These are phyloP conservation scores for Eucalyptus regnans DNA, from an alignment of 345 rosid species.

Conservation along the genomic window DNA sequence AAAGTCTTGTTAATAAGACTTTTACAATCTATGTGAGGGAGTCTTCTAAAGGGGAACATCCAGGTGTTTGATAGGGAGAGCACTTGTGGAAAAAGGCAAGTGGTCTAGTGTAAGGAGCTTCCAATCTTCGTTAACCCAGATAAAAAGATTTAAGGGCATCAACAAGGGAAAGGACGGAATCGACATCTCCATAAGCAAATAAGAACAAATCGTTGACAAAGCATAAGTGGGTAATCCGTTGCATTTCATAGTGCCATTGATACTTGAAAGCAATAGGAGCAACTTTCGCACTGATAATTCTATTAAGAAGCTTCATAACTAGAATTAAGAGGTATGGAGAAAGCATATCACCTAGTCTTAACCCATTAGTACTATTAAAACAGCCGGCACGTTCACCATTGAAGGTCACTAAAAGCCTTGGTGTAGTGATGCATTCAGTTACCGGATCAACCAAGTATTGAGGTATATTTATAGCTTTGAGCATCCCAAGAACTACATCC, in stretches of 20 bases:
- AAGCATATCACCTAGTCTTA: not conserved
- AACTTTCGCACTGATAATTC: not conserved
- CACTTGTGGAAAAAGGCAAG: too few species aligned
- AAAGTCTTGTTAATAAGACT: not conserved
- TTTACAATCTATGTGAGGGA: not conserved
- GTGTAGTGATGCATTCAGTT: not conserved
- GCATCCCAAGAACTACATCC: not conserved
- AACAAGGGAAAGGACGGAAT: not conserved
- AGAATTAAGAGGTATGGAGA: not conserved
- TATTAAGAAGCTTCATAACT: not conserved
- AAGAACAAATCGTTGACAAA: not conserved
- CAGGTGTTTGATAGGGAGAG: not conserved
- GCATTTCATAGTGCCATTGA: accelerated
- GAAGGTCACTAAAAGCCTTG: not conserved
- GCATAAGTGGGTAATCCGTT: not conserved
- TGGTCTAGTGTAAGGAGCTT: too few species aligned
- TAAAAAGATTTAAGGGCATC: not conserved
- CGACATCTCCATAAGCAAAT: not conserved
- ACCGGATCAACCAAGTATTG: not conserved
- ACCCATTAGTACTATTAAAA: not conserved
- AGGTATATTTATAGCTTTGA: not conserved
- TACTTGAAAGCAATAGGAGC: not conserved
- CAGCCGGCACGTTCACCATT: too few species aligned
- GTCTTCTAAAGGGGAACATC: not conserved
- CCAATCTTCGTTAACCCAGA: not conserved